phyloP scores from a whole-genome alignment of 345 rosid genomes.

The Lepidium sativum region DNA sequence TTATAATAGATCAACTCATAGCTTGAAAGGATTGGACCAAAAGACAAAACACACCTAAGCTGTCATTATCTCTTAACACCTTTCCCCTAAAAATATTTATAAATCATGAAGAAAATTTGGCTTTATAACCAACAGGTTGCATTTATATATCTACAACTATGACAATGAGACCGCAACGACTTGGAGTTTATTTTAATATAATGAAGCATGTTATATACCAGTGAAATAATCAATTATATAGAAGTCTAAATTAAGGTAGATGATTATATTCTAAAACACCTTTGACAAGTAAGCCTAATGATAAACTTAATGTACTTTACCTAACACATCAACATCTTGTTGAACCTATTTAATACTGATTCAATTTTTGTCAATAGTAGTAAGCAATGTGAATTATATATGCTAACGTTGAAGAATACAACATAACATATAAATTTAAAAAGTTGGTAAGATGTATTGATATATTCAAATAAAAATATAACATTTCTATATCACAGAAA shows the following conservation, averaged over 20 bases:
- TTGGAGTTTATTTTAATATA: slow-evolving; percentile 2
- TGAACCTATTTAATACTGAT: neutral
- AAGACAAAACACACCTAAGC: slow-evolving; percentile 24
- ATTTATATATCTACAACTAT: neutral
- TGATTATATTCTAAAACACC: slow-evolving; percentile 9
- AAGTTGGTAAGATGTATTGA: neutral
- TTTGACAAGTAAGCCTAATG: neutral
- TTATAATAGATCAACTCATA: neutral
- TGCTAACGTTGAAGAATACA: neutral
- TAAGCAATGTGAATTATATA: neutral
- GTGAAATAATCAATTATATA: neutral
- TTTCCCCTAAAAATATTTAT: neutral
- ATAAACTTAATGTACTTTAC: slow-evolving; percentile 12
- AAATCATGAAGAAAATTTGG: neutral
- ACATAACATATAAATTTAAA: neutral
- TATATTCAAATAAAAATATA: neutral
- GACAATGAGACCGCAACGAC: slow-evolving; percentile 21
- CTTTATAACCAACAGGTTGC: slow-evolving; percentile 20
- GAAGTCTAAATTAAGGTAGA: neutral
- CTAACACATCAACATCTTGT: slow-evolving; percentile 14
- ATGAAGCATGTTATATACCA: neutral
- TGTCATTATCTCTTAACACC: slow-evolving; percentile 9
- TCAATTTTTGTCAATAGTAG: neutral
- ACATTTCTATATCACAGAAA: neutral
- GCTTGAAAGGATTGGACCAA: slow-evolving; percentile 13